Evolutionary conservation across 768 basidiomycete genomes (phyloP).

Genomic region (Cantharellus anzutake): DNA sequence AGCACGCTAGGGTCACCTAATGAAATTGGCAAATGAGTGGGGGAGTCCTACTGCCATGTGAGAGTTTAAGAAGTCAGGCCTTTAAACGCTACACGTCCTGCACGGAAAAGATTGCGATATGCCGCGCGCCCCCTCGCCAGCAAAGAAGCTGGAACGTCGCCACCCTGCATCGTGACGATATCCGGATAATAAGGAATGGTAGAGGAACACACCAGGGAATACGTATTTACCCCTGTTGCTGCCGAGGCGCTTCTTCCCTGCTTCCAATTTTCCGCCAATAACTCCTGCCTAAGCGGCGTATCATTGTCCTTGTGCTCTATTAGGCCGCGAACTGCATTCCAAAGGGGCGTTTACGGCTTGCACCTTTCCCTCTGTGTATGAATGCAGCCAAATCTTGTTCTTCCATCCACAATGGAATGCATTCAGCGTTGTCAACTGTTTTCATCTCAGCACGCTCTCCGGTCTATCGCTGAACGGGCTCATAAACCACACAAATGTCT

Average conservation of each 20-base stretch:
- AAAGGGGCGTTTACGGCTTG: background rate
- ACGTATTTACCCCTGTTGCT: background rate
- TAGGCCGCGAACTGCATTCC: background rate
- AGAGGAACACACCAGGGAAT: background rate
- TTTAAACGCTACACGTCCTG: slow-evolving; percentile 44
- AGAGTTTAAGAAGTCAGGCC: slow-evolving; percentile 23
- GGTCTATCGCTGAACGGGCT: no score
- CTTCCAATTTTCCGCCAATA: background rate
- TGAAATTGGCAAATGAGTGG: slow-evolving; percentile 30
- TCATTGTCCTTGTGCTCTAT: background rate
- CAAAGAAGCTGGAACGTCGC: slow-evolving; percentile 28
- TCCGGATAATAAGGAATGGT: background rate
- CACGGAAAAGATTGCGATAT: slow-evolving; percentile 52
- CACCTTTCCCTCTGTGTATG: background rate
- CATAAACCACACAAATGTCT: no score
- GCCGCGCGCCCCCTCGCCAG: slow-evolving; percentile 50
- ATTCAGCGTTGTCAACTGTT: no score
- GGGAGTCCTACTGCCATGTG: background rate
- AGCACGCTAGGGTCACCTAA: background rate
- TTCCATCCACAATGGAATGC: background rate
- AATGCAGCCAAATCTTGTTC: background rate
- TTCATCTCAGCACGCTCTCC: no score
- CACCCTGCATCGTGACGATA: background rate
- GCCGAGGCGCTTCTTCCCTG: background rate
- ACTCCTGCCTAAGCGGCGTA: background rate